Evolutionary conservation across 2,329 filamentous ascomycete genomes (phyloP), one percentile per base, ranked within the genome.

Genomic region (Bisporella sp.): DNA sequence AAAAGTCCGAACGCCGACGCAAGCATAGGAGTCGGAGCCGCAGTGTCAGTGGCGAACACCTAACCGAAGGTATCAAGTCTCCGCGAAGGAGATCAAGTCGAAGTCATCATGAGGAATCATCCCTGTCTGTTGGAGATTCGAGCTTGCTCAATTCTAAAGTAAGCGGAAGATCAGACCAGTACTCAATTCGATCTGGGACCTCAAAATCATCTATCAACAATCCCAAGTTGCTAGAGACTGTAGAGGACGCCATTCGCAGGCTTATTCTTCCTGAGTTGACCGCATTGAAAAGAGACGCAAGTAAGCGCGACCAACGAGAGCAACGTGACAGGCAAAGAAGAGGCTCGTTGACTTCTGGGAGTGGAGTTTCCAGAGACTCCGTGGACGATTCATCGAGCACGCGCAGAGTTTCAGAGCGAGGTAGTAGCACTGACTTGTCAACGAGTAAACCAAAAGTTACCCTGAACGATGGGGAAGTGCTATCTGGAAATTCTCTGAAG

Each of bases 261-360:
- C 70, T 88, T 53, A 87, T 88, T 48, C 68, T 99, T 3, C 93
- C 93, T 0, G 92, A 99, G 68, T 75, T 99, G 42, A 92, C 89
- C 60, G 89, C 90, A 7, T 74, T 99, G 49, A 96, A 96, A 68
- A 83, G 91, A 61, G 90, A 96, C 63, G 87, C 92, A 66, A 91
- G 88, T 66, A 85, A 85, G 57, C 82, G 85, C 55, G 78, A 85
- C 57, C 85, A 82, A 60, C 80, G 80, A 8, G 81, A 80, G 57
- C 85, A 82, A 60, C 81, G 80, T 8, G 81, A 80, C 49, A 84
- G 83, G 51, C 43, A 76, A 69, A 43, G 84, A 51, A 45, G 81
- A 59, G 79, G 81, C 49, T 84, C 84, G 1, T 74, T 82, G 55
- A 74, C 69, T 57, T 79, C 70, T 64, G 79, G 68, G 60, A 85